Percentiles rank a stretch among this genome's conserved stretches.
These are phyloP conservation scores for Candida silvatica DNA, from an alignment of 805 yeast species.

Conservation along the genomic window DNA sequence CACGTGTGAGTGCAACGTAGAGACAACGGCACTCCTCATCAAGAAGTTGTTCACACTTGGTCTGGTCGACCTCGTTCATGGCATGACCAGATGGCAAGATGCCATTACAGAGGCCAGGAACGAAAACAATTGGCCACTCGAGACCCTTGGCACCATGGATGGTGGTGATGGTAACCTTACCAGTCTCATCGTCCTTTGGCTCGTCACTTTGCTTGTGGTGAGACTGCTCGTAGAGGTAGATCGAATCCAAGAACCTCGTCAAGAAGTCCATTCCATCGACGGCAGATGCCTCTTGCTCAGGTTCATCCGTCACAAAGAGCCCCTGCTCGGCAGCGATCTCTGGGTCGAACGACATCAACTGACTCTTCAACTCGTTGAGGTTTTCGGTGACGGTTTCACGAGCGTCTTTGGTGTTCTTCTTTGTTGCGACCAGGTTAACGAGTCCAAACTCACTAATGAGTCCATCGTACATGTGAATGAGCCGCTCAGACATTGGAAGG, in stretches of 20 bases:
- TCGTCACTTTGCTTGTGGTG: conserved; percentile 5
- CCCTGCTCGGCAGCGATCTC: conserved; percentile 10
- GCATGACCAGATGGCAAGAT: conserved; percentile 53
- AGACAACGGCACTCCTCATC: conserved; percentile 80
- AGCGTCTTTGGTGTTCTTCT: conserved; percentile 11
- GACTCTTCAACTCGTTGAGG: conserved; percentile 20
- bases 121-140: conserved; percentile 91
- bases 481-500: conserved; percentile 1
- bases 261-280: conserved; percentile 13
- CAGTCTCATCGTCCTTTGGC: conserved; percentile 3
- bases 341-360: conserved; percentile 18
- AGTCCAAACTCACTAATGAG: conserved; percentile 14
- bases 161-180: conserved; percentile 49
- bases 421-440: conserved; percentile 5
- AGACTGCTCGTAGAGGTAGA: conserved; percentile 21
- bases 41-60: conserved; percentile 21
- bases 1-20: conserved; percentile 86
- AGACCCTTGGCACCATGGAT: conserved; percentile 91
- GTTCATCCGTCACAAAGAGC: background rate
- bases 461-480: conserved; percentile 14
- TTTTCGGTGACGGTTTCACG: conserved; percentile 14
- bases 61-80: conserved; percentile 18
- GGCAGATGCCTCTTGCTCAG: conserved; percentile 5
- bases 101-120: conserved; percentile 64
- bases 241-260: conserved; percentile 23